phyloP scores from a whole-genome alignment of 2,329 filamentous ascomycete genomes.

The Alternaria dauci region DNA sequence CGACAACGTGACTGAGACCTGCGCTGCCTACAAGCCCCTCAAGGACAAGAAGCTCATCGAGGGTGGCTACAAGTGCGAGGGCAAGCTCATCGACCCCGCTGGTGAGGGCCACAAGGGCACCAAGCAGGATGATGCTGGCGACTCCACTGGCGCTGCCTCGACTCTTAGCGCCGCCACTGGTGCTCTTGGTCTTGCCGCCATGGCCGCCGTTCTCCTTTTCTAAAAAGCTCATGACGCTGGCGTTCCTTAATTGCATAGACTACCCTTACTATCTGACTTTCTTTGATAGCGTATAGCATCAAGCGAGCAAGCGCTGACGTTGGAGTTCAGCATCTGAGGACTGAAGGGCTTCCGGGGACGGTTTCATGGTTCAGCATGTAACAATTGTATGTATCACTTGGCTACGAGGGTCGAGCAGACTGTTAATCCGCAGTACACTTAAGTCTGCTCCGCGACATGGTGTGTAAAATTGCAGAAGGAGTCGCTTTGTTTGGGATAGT shows the following conservation, averaged over 20 bases:
- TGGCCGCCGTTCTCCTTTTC: conserved; percentile 59
- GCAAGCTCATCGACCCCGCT: conserved; percentile 49
- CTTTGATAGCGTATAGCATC: conserved; percentile 46
- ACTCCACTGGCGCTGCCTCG: conserved; percentile 50
- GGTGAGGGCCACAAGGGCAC: conserved; percentile 48
- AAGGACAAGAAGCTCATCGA: conserved; percentile 54
- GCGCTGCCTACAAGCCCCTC: conserved; percentile 56
- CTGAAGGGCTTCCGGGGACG: conserved; percentile 34
- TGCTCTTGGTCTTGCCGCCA: conserved; percentile 56
- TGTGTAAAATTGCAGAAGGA: conserved; percentile 30
- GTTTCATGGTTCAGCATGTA: conserved; percentile 42
- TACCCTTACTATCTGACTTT: conserved; percentile 46
- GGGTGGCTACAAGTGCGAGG: conserved; percentile 54
- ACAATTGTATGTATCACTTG: conserved; percentile 49
- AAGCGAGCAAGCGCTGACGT: conserved; percentile 33
- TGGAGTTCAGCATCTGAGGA: conserved; percentile 34
- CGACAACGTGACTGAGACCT: conserved; percentile 51
- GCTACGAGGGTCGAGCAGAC: conserved; percentile 43
- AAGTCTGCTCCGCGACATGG: conserved; percentile 28
- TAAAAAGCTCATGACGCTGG: conserved; percentile 52
- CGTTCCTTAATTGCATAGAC: conserved; percentile 53
- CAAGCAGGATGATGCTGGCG: conserved; percentile 30
- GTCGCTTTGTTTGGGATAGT: conserved; percentile 35
- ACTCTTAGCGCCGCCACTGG: conserved; percentile 52
- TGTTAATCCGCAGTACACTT: conserved; percentile 46